Evolutionary conservation across 2,329 filamentous ascomycete species (phyloP).

Genomic region (Verticillium longisporum): DNA sequence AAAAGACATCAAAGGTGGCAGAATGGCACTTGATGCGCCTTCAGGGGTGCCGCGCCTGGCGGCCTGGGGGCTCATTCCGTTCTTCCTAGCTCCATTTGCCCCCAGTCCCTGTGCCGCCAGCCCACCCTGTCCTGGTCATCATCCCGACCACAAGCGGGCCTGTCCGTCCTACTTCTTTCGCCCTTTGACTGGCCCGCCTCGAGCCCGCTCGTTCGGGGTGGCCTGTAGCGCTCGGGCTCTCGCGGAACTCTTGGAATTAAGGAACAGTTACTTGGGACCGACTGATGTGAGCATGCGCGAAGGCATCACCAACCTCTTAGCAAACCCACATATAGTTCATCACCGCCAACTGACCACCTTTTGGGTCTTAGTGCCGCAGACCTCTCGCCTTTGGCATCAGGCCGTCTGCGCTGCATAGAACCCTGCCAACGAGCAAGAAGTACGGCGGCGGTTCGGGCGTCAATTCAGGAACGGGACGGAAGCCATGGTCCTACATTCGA

Average conservation of each 20-base stretch:
- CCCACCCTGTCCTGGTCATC: not conserved
- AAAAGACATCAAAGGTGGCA: no score
- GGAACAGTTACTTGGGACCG: not conserved
- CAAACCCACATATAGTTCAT: not conserved
- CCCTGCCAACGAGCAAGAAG: not conserved
- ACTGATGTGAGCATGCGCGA: not conserved
- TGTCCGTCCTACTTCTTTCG: no score
- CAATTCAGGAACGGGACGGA: not conserved
- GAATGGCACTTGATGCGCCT: not conserved
- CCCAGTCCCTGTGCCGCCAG: not conserved
- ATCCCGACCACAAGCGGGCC: not conserved
- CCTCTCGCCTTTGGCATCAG: not conserved
- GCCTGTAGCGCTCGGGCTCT: not conserved
- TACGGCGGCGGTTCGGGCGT: not conserved
- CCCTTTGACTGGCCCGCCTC: not conserved
- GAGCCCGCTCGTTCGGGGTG: not conserved
- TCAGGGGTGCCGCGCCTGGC: not conserved
- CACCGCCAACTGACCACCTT: not conserved
- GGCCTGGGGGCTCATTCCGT: not conserved
- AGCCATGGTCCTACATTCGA: not conserved
- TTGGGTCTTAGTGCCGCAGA: not conserved
- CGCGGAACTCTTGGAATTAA: not conserved
- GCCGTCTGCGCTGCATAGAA: not conserved
- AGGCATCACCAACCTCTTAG: not conserved
- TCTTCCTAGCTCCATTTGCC: not conserved